phyloP scores from a whole-genome alignment of 2,329 filamentous ascomycete genomes.

The Colletotrichum eleusines region DNA sequence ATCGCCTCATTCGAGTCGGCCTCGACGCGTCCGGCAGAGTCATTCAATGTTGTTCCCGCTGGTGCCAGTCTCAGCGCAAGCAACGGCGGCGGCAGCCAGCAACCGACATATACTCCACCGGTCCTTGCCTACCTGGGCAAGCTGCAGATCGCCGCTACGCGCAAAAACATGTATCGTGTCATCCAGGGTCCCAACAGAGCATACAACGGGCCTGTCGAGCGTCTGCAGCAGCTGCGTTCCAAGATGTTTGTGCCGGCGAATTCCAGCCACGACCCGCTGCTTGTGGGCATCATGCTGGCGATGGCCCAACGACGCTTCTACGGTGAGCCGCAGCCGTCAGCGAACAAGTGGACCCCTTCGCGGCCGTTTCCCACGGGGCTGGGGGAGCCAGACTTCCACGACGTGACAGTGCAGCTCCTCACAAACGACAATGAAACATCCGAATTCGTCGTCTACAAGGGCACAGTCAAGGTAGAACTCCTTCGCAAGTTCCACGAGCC shows the following conservation, averaged over 20 bases:
- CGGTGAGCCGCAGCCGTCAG: slow-evolving; percentile 37
- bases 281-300: slow-evolving; percentile 65
- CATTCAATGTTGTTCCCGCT: slow-evolving; percentile 44
- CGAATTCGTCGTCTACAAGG: slow-evolving; percentile 67
- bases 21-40: slow-evolving; percentile 52
- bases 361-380: slow-evolving; percentile 18
- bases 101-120: slow-evolving; percentile 43
- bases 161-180: slow-evolving; percentile 62
- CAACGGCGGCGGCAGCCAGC: slow-evolving; percentile 15
- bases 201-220: slow-evolving; percentile 61
- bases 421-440: slow-evolving; percentile 61
- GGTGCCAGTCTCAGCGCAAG: slow-evolving; percentile 10
- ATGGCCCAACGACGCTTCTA: slow-evolving; percentile 71
- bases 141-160: slow-evolving; percentile 58
- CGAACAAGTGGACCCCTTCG: slow-evolving; percentile 33
- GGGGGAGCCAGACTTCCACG: slow-evolving; percentile 53
- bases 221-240: slow-evolving; percentile 60
- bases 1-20: slow-evolving; percentile 51
- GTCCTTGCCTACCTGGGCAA: slow-evolving; percentile 63
- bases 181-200: slow-evolving; percentile 53
- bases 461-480: slow-evolving; percentile 61
- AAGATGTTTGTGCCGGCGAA: slow-evolving; percentile 62
- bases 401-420: slow-evolving; percentile 64
- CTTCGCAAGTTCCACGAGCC: slow-evolving; percentile 65
- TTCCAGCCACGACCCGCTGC: slow-evolving; percentile 63